Evolutionary conservation across 1,284 basidiomycete species (phyloP), one percentile per base, ranked within the genome.

Genomic region (Sanghuangporus baumii): DNA sequence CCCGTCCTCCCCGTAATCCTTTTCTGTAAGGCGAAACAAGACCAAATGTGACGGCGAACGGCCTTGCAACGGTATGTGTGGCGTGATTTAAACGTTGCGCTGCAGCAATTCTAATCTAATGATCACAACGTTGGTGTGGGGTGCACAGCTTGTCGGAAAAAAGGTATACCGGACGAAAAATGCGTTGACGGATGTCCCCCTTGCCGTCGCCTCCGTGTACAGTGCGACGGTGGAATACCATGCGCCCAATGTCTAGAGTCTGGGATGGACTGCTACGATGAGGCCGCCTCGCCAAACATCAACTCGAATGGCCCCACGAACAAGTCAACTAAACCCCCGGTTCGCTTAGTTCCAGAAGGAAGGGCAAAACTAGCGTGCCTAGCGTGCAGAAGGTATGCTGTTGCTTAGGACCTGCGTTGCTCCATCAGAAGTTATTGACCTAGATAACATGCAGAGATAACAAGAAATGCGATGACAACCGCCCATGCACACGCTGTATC

Each of bases 391-490:
- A 77, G 79, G 66, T 60, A 31, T 6, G 58, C 23, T n/a, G 11
- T n/a, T 46, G 8, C 14, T 20, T 12, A n/a, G 6, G 16, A 12
- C 34, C 6, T 41, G 11, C 11, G 9, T 16, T 16, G 11, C 11
- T 16, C 16, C 14, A 31, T n/a, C 59, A 9, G 16, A 26, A 11
- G 34, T 12, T 7, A 4, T 20, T 16, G 16, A 48, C 36, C 16
- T 16, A 38, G 20, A 11, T 2, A 18, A 11, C n/a, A 2, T 63
- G 23, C 51, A 63, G 58, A 43, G 83, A 85, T 66, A 85, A 85
- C 65, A 85, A 85, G 69, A 85, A 86, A 80, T 82, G 81, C 67
- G 83, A 85, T 54, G 78, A 85, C 67, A 77, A 81, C 64, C 78
- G 84, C 16, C 84, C 84, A 6, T 87, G 84, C 70, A 74, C 76